Base-by-base conservation (phyloP, 139 green algal genomes). In the Asterochloris sp. region DNA sequence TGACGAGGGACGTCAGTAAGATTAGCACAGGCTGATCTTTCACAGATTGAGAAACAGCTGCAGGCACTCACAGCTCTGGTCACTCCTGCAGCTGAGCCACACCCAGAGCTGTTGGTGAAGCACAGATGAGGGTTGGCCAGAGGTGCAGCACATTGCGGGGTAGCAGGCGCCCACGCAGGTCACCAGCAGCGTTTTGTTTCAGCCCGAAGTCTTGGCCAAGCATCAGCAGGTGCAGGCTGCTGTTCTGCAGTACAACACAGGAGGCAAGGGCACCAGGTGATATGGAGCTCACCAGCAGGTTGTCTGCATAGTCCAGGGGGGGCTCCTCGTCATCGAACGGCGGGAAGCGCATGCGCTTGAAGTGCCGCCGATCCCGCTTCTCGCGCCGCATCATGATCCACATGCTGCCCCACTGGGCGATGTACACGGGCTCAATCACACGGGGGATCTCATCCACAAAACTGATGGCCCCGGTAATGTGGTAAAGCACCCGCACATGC, bases 381-480 rank as follows among this genome's bases (percentile, higher is more conserved):
- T 99, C 97, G 0, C 97, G 90, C 66, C 97, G 88, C 97, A 99
- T 99, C 96, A 99, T 99, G 92, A 99, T 99, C 95, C 97, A 99
- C 96, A 99, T 99, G 75, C 90, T 97, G 83, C 95, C 97, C 97
- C 97, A 99, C 89, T 99, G 95, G 77, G 97, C 96, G 27, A 97
- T 87, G 93, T 98, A 99, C 1, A 98, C 89, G 0, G 97, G 97
- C 90, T 99, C 95, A 80, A 99, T 98, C 60, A 99, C 97, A 80
- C 91, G 91, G 23, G 97, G 97, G 64, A 96, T 94, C 87, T 99
- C 97, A 84, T 99, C 95, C 78, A 99, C 96, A 87, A 99, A 99
- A 11, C 95, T 99, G 91, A 99, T 99, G 77, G 97, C 97, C 27
- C 97, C 97, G 0, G 97, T 99, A 78, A 99, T 94, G 92, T 99